Conservation (phyloP, 2,329 filamentous ascomycete genomes). For the Sclerotinia subarctica region DNA sequence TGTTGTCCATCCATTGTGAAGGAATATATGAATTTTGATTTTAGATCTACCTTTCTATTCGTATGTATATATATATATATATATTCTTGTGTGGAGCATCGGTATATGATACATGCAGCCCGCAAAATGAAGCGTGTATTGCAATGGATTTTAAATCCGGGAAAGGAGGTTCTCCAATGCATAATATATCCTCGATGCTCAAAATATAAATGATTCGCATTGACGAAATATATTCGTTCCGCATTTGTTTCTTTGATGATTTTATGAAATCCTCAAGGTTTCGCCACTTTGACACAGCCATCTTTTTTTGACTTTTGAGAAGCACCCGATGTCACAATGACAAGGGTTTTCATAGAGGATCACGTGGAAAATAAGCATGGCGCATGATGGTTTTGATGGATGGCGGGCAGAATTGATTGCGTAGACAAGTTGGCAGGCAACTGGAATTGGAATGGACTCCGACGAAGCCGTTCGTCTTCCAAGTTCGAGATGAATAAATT, state of each 20-base stretch:
- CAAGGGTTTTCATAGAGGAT: not conserved
- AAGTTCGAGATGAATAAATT: not conserved
- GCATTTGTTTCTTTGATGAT: conserved; percentile 9
- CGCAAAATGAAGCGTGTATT: not conserved
- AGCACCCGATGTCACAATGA: not conserved
- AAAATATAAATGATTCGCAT: not conserved
- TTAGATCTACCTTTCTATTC: too few relatives aligned
- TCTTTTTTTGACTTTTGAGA: conserved; percentile 7
- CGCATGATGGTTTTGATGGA: not conserved
- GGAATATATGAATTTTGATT: not conserved
- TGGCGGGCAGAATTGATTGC: conserved; percentile 9
- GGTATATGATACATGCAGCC: too few relatives aligned
- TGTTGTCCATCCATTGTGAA: not conserved
- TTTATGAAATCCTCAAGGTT: conserved; percentile 18
- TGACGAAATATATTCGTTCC: not conserved
- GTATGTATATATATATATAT: too few relatives aligned
- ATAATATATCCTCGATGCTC: not conserved
- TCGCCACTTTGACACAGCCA: conserved; percentile 19
- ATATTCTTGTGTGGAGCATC: too few relatives aligned
- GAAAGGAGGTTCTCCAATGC: not conserved
- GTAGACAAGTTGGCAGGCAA: conserved; percentile 4
- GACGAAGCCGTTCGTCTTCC: conserved; percentile 19
- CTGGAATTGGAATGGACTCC: conserved; percentile 17
- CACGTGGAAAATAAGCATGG: not conserved
- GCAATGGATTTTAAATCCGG: not conserved